phyloP scores from a whole-genome alignment of 352 stramenopile genomes.

The Phytophthora macrochlamydospora region DNA sequence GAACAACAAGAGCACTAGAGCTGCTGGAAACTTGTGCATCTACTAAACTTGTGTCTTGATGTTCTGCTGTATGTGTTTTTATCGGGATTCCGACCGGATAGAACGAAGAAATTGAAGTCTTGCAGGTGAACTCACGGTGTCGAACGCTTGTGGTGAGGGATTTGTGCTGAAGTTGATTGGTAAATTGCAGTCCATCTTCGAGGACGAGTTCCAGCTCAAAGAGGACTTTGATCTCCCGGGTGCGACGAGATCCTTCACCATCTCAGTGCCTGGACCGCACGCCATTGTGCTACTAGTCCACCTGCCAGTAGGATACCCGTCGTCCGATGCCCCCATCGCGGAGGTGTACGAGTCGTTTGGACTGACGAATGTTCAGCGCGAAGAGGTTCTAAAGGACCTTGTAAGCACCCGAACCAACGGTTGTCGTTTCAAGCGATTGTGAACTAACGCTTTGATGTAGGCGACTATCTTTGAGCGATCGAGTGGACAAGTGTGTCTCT shows the following conservation, averaged over 20 bases:
- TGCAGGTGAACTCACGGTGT: conserved; percentile 47
- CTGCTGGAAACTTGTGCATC: not conserved
- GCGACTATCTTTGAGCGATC: conserved; percentile 70
- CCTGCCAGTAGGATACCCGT: conserved; percentile 74
- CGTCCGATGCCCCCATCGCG: conserved; percentile 66
- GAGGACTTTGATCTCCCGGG: conserved; percentile 46
- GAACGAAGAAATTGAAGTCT: conserved; percentile 78
- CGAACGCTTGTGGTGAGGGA: not conserved
- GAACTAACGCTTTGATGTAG: conserved; percentile 16
- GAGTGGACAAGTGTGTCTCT: conserved; percentile 82
- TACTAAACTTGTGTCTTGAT: not conserved
- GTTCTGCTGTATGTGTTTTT: conserved; percentile 5
- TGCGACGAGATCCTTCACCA: conserved; percentile 56
- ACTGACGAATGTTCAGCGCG: conserved; percentile 68
- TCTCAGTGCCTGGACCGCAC: conserved; percentile 65
- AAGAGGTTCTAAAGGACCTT: conserved; percentile 68
- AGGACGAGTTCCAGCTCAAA: conserved; percentile 66
- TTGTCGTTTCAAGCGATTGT: not conserved
- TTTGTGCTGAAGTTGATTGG: not conserved
- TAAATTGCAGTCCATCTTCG: conserved; percentile 71
- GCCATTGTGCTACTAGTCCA: conserved; percentile 76
- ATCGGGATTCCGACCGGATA: conserved; percentile 14
- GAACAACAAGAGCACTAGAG: not conserved
- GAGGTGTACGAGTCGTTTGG: conserved; percentile 86
- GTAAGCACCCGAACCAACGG: conserved; percentile 26